Conservation (phyloP, 208 protist species). For the Wallacemonas sp. region DNA sequence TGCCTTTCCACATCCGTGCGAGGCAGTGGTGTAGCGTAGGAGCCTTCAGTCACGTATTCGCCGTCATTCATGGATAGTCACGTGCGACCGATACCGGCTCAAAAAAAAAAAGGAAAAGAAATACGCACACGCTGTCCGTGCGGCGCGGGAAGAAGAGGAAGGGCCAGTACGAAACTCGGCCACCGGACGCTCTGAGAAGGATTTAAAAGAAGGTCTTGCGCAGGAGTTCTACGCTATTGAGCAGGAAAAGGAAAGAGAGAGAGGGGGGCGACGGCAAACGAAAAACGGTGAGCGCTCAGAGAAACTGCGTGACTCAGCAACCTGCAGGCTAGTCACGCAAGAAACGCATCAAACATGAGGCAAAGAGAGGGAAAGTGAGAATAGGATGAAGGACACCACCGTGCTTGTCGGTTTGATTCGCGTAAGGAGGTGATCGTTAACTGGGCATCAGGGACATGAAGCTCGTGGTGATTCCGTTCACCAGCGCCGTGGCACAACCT, state of each 20-base stretch:
- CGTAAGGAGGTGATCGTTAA: no score
- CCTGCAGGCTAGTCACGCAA: no score
- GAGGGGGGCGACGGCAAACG: not conserved
- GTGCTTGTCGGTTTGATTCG: no score
- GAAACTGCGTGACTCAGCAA: not conserved
- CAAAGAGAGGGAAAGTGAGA: not conserved
- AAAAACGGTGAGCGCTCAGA: not conserved
- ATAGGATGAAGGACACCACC: no score
- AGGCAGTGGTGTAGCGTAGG: conserved; percentile 32
- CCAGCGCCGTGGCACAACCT: no score
- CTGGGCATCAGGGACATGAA: no score
- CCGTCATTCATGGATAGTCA: conserved; percentile 7
- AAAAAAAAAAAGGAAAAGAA: conserved; percentile 16
- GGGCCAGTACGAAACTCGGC: not conserved
- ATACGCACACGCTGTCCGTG: not conserved
- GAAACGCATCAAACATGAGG: not conserved
- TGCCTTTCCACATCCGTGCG: conserved; percentile 21
- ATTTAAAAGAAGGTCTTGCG: not conserved
- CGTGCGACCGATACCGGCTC: not conserved
- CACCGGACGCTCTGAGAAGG: not conserved
- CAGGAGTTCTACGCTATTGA: not conserved
- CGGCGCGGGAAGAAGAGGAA: not conserved
- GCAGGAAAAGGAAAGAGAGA: not conserved
- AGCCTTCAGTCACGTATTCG: conserved; percentile 20
- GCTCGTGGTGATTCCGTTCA: no score